phyloP scores from a whole-genome alignment of 2,329 filamentous ascomycete genomes.

The Aspergillus neoniger region DNA sequence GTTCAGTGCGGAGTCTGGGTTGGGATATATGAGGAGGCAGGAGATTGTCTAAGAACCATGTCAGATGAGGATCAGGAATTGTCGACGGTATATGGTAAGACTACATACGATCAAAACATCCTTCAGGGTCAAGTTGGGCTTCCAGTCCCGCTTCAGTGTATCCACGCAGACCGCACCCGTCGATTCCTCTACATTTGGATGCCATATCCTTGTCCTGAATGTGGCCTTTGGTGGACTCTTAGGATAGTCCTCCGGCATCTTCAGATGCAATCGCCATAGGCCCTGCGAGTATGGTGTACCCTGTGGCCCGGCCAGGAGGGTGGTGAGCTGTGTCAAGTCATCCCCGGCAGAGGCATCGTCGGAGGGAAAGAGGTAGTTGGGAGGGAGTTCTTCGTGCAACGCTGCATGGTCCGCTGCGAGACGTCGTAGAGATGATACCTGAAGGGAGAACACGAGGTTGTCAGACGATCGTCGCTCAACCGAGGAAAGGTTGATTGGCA shows the following conservation, averaged over 20 bases:
- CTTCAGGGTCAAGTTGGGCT: slow-evolving; percentile 57
- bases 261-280: slow-evolving; percentile 61
- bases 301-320: slow-evolving; percentile 61
- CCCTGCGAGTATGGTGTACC: slow-evolving; percentile 62
- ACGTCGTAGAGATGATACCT: slow-evolving; percentile 53
- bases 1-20: slow-evolving; percentile 65
- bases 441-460: neutral
- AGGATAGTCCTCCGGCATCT: slow-evolving; percentile 60
- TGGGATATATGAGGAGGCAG: slow-evolving; percentile 64
- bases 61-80: neutral
- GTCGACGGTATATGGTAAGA: no score
- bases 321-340: slow-evolving; percentile 59
- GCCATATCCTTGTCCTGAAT: slow-evolving; percentile 64
- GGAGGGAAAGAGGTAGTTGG: slow-evolving; percentile 62
- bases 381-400: slow-evolving; percentile 59
- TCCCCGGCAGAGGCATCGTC: slow-evolving; percentile 43
- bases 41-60: slow-evolving; percentile 53
- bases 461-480: neutral
- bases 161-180: slow-evolving; percentile 65
- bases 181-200: slow-evolving; percentile 65
- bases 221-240: slow-evolving; percentile 55
- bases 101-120: slow-evolving; percentile 56
- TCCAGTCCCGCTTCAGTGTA: slow-evolving; percentile 66
- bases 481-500: neutral
- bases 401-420: slow-evolving; percentile 62